Evolutionary conservation across 805 yeast species (phyloP).

Genomic region (Candida cerambycidarum): DNA sequence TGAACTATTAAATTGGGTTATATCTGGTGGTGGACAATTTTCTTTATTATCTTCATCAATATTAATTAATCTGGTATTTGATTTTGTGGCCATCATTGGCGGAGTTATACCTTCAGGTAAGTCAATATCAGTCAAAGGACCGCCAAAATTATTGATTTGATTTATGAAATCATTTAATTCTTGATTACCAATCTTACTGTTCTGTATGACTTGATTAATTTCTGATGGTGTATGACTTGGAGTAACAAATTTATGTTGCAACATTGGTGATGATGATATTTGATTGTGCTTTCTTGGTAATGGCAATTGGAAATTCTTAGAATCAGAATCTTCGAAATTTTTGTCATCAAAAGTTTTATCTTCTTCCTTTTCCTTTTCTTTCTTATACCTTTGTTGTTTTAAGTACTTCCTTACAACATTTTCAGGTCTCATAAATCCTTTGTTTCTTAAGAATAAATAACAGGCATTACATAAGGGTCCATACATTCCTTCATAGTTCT

Average conservation of each 20-base stretch:
- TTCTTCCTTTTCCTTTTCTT: constrained; percentile 29
- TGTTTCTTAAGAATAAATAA: constrained; percentile 41
- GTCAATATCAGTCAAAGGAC: constrained; percentile 49
- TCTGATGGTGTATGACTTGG: constrained; percentile 42
- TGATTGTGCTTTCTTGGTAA: constrained; percentile 15
- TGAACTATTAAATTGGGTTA: constrained; percentile 14
- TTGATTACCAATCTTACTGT: constrained; percentile 26
- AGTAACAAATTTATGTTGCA: constrained; percentile 34
- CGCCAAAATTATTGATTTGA: constrained; percentile 41
- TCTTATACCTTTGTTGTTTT: constrained; percentile 44
- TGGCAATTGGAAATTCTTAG: constrained; percentile 5
- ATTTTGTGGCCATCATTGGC: constrained; percentile 54
- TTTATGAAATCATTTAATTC: constrained; percentile 43
- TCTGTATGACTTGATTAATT: constrained; percentile 38
- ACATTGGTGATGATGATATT: constrained; percentile 28
- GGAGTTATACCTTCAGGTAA: constrained; percentile 41
- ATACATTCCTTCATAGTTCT: constrained; percentile 45
- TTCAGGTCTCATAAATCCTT: constrained; percentile 47
- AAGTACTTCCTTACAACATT: constrained; percentile 45
- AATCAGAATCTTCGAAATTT: background rate
- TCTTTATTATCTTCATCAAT: constrained; percentile 41
- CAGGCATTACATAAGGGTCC: constrained; percentile 50
- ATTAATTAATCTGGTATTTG: constrained; percentile 54
- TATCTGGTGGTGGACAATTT: constrained; percentile 25
- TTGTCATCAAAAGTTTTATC: background rate